A percentile compares a stretch with the other conserved stretches of the same genome.
Conservation (phyloP, 495 filamentous ascomycete genomes). For the Aspergillus hancockii region DNA sequence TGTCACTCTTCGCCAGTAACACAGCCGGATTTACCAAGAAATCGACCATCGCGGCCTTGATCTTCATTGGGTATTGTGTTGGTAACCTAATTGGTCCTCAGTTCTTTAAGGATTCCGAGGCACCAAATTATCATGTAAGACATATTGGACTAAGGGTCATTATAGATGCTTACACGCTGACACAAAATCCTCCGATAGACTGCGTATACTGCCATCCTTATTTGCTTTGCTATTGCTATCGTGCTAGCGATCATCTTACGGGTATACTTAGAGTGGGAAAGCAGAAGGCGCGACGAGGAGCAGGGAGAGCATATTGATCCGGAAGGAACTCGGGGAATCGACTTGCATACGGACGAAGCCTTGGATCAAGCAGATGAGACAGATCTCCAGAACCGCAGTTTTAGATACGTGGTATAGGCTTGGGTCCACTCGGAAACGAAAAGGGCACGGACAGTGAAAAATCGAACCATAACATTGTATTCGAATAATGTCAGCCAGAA, state of each 20-base stretch:
- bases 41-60: constrained; percentile 19
- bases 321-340: constrained; percentile 16
- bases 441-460: background rate
- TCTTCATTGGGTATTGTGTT: constrained; percentile 25
- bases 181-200: constrained; percentile 10
- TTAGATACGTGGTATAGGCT: constrained; percentile 21
- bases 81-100: constrained; percentile 27
- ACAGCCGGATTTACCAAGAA: constrained; percentile 34
- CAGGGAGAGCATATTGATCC: constrained; percentile 21
- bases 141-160: background rate
- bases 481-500: no score
- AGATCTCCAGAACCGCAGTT: constrained; percentile 18
- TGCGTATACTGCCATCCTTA: constrained; percentile 21
- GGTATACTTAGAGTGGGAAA: constrained; percentile 15
- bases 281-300: constrained; percentile 10
- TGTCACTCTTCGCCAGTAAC: constrained; percentile 26
- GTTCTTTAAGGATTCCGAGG: constrained; percentile 21
- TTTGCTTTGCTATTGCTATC: constrained; percentile 18
- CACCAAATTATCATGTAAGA: constrained; percentile 22
- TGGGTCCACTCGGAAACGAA: background rate
- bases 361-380: constrained; percentile 21
- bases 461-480: background rate
- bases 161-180: background rate
- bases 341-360: constrained; percentile 12
- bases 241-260: constrained; percentile 8